Percentiles rank a stretch among this genome's conserved stretches.
phyloP scores from a whole-genome alignment of 768 basidiomycete genomes.

The Strobilomyces echinocephalus region DNA sequence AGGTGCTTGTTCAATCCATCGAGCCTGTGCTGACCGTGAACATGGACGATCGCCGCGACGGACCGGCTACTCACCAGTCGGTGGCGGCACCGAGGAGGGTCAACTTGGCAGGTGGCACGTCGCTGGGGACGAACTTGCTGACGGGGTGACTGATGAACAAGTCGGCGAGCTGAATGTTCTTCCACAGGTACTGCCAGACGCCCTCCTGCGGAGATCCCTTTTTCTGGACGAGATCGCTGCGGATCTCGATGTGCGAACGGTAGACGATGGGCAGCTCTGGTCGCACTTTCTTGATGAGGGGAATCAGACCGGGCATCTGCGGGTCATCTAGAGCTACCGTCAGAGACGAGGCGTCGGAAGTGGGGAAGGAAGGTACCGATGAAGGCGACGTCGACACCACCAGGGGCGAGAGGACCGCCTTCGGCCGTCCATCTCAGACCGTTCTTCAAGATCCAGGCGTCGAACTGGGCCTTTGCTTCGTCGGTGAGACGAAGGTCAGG shows the following conservation, averaged over 20 bases:
- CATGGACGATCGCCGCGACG: slow-evolving; percentile 2
- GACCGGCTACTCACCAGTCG: slow-evolving; percentile 58
- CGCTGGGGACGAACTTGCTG: slow-evolving; percentile 86
- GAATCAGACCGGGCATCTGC: slow-evolving; percentile 94
- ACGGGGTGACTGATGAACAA: slow-evolving; percentile 94
- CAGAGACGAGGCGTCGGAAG: slow-evolving; percentile 4
- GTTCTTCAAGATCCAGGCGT: slow-evolving; percentile 87
- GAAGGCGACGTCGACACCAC: slow-evolving; percentile 84
- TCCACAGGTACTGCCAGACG: slow-evolving; percentile 94
- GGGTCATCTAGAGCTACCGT: slow-evolving; percentile 58
- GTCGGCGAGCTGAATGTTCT: slow-evolving; percentile 85
- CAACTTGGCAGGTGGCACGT: slow-evolving; percentile 69
- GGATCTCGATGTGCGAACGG: slow-evolving; percentile 93
- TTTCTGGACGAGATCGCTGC: slow-evolving; percentile 79
- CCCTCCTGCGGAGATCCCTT: slow-evolving; percentile 81
- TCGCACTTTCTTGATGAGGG: slow-evolving; percentile 79
- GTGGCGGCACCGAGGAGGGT: slow-evolving; percentile 78
- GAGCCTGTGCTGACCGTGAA: slow-evolving; percentile 45
- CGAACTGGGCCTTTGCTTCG: slow-evolving; percentile 74
- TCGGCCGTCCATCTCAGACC: slow-evolving; percentile 83
- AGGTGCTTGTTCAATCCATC: slow-evolving; percentile 95
- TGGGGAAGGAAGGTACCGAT: slow-evolving; percentile 50
- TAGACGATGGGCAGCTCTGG: slow-evolving; percentile 88
- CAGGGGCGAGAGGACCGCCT: slow-evolving; percentile 77
- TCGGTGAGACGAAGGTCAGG: slow-evolving; percentile 73